Evolutionary conservation across 805 yeast species (phyloP), one percentile per base, ranked within the genome.

Genomic region (Cyberlindnera xishuangbannaensis): DNA sequence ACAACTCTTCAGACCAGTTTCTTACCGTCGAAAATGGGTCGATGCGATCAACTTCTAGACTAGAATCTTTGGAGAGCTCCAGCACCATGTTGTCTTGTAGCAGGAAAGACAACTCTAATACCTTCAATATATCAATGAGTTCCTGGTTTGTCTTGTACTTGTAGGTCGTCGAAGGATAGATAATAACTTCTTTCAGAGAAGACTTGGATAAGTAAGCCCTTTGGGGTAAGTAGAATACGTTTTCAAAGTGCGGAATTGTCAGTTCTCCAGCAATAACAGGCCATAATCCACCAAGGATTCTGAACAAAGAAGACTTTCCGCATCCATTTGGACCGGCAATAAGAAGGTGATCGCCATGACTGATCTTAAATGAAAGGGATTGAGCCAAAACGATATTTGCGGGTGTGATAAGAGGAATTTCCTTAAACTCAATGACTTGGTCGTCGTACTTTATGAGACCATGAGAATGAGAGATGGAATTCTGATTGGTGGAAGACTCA

Each of bases 321-420:
- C 95, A 83, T 1, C 97, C 97, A 53, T 88, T 88, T 11, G 97
- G 97, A 0, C 97, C 97, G 8, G 90, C 87, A 53, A 88, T 87
- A 33, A 88, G 67, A 31, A 88, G 64, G 58, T 88, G 92, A 32
- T 87, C 79, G 22, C 96, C 96, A 21, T 75, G 81, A 41, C 79
- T 73, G 34, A 88, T 73, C 31, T 78, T 70, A 56, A 88, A 87
- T 18, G 74, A 66, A 47, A 88, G 66, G 24, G 74, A 70, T 27
- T 73, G 65, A 15, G 83, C 78, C 28, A 88, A 65, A 0, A 78
- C 69, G 27, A 83, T 88, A 35, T 85, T 81, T 4, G 81, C 78
- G 0, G 97, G 97, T 1, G 96, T 86, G 2, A 83, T 71, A 33
- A 88, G 67, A n/a, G 88, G 86, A 12, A 88, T 83, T 27, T 79